Evolutionary conservation across 495 filamentous ascomycete genomes (phyloP).

Genomic region (Hypoxylon cercidicola): DNA sequence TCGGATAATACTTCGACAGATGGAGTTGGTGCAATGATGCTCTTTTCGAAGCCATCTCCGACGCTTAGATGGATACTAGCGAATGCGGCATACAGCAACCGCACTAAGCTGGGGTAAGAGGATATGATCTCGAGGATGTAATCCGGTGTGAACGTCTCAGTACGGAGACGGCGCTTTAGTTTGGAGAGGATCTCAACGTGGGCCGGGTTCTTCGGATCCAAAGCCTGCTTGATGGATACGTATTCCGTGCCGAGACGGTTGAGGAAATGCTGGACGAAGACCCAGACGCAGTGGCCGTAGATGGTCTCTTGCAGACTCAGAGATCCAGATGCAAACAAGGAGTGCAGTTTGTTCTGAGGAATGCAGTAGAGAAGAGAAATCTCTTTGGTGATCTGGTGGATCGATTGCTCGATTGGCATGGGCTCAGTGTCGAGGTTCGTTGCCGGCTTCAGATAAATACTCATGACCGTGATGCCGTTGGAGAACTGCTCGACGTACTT

Average conservation of each 20-base stretch:
- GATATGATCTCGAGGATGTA: conserved; percentile 98
- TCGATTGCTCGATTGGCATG: conserved; percentile 83
- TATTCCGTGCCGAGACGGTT: conserved; percentile 96
- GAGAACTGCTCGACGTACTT: conserved; percentile 99
- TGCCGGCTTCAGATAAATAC: conserved; percentile 85
- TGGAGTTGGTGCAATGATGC: conserved; percentile 72
- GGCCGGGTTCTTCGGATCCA: conserved; percentile 76
- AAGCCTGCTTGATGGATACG: conserved; percentile 79
- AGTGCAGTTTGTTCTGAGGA: conserved; percentile 94
- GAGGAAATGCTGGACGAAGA: conserved; percentile 96
- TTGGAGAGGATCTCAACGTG: conserved; percentile 93
- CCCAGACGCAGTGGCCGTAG: conserved; percentile 96
- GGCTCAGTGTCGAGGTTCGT: conserved; percentile 59
- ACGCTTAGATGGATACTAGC: conserved; percentile 91
- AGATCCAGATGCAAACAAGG: conserved; percentile 85
- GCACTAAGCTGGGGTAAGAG: conserved; percentile 87
- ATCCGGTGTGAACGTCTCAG: conserved; percentile 96
- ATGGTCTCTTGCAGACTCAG: conserved; percentile 96
- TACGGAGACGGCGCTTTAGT: conserved; percentile 93
- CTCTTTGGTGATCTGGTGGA: conserved; percentile 99
- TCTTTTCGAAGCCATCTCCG: conserved; percentile 76
- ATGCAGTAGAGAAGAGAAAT: conserved; percentile 97
- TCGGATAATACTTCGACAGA: conserved; percentile 83
- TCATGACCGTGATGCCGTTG: conserved; percentile 96
- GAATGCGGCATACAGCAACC: conserved; percentile 89